Conservation (phyloP, 371 early-diverging fungal genomes). For the Globomyces sp. region DNA sequence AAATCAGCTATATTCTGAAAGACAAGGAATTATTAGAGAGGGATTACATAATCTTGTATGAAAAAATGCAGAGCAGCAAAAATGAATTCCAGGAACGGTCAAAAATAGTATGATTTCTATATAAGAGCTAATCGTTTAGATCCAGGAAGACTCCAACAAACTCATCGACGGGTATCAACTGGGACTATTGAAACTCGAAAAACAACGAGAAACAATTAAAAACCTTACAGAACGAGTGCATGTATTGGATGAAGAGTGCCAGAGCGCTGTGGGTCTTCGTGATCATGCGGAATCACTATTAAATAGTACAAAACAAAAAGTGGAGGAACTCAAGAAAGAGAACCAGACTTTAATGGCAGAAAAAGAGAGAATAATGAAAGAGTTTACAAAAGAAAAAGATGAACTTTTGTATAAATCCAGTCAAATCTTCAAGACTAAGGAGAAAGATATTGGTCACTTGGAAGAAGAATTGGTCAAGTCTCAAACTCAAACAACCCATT, state of each 20-base stretch:
- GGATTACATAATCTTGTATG: conserved; percentile 11
- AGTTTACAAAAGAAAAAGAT: too few relatives aligned
- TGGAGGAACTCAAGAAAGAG: too few relatives aligned
- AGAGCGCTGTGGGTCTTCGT: neutral
- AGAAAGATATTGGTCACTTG: too few relatives aligned
- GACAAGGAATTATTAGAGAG: conserved; percentile 15
- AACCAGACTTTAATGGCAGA: too few relatives aligned
- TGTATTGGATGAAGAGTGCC: neutral
- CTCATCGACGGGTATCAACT: neutral
- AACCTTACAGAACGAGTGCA: neutral
- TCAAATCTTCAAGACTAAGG: too few relatives aligned
- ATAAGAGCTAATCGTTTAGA: too few relatives aligned
- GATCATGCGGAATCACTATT: neutral
- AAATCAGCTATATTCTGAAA: conserved; percentile 3
- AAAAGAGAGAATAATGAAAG: too few relatives aligned
- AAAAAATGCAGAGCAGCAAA: neutral
- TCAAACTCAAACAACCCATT: too few relatives aligned
- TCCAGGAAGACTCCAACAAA: neutral
- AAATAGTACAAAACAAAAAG: too few relatives aligned
- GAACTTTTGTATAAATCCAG: too few relatives aligned
- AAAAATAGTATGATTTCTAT: neutral
- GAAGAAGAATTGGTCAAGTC: too few relatives aligned
- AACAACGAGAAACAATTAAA: conserved; percentile 1
- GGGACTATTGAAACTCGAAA: neutral
- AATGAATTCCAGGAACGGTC: neutral